A percentile compares a stretch with the other conserved stretches of the same genome.
These are phyloP conservation scores for Trichocladium uniseriatum DNA, from an alignment of 495 filamentous ascomycete species.

Conservation along the genomic window DNA sequence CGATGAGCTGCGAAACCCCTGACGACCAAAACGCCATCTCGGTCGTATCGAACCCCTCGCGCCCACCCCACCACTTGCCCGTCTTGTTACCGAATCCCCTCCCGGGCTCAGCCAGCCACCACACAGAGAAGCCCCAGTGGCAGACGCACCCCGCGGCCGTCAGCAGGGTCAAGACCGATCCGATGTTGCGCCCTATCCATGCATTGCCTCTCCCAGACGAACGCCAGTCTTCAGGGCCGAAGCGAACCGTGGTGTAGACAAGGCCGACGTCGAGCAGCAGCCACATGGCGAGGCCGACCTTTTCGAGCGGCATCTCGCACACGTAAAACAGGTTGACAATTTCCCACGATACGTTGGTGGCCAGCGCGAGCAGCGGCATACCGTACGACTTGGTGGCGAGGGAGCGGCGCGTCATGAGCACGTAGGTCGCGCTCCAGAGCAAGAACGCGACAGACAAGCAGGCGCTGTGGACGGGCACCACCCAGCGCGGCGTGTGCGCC, in stretches of 20 bases:
- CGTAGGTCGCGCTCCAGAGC: slow-evolving; percentile 35
- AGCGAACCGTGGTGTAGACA: slow-evolving; percentile 29
- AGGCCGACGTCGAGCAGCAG: slow-evolving; percentile 35
- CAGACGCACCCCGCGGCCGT: slow-evolving; percentile 20
- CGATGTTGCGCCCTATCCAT: slow-evolving; percentile 28
- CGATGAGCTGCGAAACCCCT: slow-evolving; percentile 9
- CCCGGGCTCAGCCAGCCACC: slow-evolving; percentile 29
- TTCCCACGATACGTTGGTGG: slow-evolving; percentile 40
- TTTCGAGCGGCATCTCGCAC: slow-evolving; percentile 29
- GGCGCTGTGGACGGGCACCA: slow-evolving; percentile 26
- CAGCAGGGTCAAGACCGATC: slow-evolving; percentile 21
- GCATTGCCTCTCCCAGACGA: slow-evolving; percentile 14
- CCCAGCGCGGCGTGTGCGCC: slow-evolving; percentile 26
- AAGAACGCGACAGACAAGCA: slow-evolving; percentile 32
- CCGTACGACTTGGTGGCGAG: slow-evolving; percentile 33
- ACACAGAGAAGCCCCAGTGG: slow-evolving; percentile 28
- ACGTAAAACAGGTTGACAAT: slow-evolving; percentile 34
- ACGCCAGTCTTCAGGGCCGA: slow-evolving; percentile 29
- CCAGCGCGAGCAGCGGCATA: slow-evolving; percentile 38
- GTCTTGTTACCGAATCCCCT: slow-evolving; percentile 17
- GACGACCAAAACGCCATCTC: slow-evolving; percentile 37
- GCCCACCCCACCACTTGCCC: slow-evolving; percentile 30
- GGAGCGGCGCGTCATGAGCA: slow-evolving; percentile 33
- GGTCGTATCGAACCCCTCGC: slow-evolving; percentile 32
- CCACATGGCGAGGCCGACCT: slow-evolving; percentile 34